Evolutionary conservation across 306 rosid species (phyloP).

Genomic region (Mimosa bimucronata): DNA sequence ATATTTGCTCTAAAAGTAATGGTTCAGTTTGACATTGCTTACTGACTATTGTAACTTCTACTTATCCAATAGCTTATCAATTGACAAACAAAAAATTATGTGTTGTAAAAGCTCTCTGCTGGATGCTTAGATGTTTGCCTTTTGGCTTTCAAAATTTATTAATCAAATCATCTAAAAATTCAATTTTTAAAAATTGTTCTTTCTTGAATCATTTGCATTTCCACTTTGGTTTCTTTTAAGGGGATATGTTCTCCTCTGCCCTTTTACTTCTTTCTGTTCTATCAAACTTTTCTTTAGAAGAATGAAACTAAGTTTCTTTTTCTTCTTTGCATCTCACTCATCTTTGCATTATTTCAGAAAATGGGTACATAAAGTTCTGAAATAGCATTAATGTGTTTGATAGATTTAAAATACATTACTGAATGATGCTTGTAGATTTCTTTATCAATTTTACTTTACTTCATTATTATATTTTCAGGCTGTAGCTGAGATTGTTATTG

Average conservation of each 20-base stretch:
- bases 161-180: neutral
- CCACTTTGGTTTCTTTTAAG: neutral
- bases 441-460: neutral
- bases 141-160: neutral
- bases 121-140: conserved; percentile 21
- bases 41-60: conserved; percentile 9
- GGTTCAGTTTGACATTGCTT: no score
- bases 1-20: conserved; percentile 23
- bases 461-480: conserved; percentile 63
- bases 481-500: conserved; percentile 63
- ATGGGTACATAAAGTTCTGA: neutral
- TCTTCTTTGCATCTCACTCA: neutral
- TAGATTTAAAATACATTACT: conserved; percentile 17
- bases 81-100: neutral
- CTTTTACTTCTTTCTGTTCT: conserved; percentile 11
- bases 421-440: conserved; percentile 9
- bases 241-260: neutral
- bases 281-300: neutral
- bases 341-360: neutral
- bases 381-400: neutral
- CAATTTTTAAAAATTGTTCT: neutral
- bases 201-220: conserved; percentile 18
- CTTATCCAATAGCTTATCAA: neutral
- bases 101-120: neutral
- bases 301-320: neutral